Conservation (phyloP, 306 rosid species). For the Senna tora region DNA sequence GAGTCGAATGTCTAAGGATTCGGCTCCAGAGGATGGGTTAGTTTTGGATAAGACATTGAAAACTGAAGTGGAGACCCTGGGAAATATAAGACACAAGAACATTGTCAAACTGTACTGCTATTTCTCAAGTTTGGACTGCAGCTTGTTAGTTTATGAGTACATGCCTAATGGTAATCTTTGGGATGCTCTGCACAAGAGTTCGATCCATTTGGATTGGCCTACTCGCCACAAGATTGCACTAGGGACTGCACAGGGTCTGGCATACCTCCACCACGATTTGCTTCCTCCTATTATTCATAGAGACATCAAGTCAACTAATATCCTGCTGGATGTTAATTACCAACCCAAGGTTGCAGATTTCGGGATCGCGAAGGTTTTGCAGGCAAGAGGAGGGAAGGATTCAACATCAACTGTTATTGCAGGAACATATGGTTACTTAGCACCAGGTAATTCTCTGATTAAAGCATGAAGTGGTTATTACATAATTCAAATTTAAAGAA, state of each 20-base stretch:
- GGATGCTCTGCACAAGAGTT: constrained; percentile 87
- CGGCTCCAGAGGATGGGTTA: constrained; percentile 58
- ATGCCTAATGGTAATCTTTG: constrained; percentile 94
- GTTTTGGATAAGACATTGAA: constrained; percentile 62
- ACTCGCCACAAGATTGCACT: constrained; percentile 81
- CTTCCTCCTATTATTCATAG: constrained; percentile 78
- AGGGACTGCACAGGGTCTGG: constrained; percentile 87
- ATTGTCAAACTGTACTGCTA: constrained; percentile 86
- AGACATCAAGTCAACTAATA: constrained; percentile 89
- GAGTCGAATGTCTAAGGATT: constrained; percentile 59
- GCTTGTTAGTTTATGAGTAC: constrained; percentile 81
- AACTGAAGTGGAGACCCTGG: constrained; percentile 92
- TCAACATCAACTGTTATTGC: constrained; percentile 89
- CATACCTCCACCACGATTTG: constrained; percentile 96
- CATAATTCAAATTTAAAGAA: not conserved
- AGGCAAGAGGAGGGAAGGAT: constrained; percentile 84
- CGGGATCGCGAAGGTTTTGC: constrained; percentile 96
- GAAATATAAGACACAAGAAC: constrained; percentile 90
- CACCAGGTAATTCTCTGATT: constrained; percentile 70
- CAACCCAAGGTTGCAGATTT: constrained; percentile 96
- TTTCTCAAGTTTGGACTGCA: constrained; percentile 76
- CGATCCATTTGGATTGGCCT: constrained; percentile 83
- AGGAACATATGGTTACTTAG: constrained; percentile 92
- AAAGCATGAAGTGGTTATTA: constrained; percentile 10
- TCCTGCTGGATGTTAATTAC: constrained; percentile 77